Evolutionary conservation across 106 monocot species (phyloP), one percentile per base, ranked within the genome.

Genomic region (Ottelia alismoides): DNA sequence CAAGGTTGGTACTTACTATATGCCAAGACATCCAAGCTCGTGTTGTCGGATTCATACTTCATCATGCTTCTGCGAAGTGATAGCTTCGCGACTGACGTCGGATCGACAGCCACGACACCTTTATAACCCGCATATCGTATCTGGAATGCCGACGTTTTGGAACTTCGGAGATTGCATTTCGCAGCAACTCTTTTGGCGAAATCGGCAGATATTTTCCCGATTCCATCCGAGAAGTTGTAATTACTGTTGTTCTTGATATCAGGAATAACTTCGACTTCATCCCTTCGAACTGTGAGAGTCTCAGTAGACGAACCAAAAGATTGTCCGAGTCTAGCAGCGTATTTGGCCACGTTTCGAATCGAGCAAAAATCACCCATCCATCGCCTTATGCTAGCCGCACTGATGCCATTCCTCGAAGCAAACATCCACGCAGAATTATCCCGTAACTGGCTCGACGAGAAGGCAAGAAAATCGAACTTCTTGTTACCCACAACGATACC

Each of bases 351-450:
- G 72, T 94, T 94, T 66, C 78, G 77, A 46, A 88, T 93, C 9
- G 63, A 62, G 47, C 66, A 51, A 64, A 94, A 94, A 60, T 84
- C 66, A 30, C 88, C 94, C 87, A 94, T 72, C 78, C 80, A 78
- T 14, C 57, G 50, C 60, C 94, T 84, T 9, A 94, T 81, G 45
- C 43, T 45, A 26, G 43, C 51, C 17, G 88, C 88, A 65, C 61
- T 65, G 60, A 81, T 28, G 21, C 66, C 74, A n/a, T 19, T 55
- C 19, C 47, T 76, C 40, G 88, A 81, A 57, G 88, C 84, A 78
- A 94, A 94, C 88, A 94, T 88, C 94, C 94, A 94, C 49, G 63
- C 49, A 55, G 94, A 88, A 69, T 66, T 84, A 27, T 94, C 94
- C 31, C 81, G 69, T 35, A 94, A 69, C 55, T 94, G 88, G 30